Evolutionary conservation across 352 stramenopile species (phyloP).

Genomic region (Globisporangium orthogonon): DNA sequence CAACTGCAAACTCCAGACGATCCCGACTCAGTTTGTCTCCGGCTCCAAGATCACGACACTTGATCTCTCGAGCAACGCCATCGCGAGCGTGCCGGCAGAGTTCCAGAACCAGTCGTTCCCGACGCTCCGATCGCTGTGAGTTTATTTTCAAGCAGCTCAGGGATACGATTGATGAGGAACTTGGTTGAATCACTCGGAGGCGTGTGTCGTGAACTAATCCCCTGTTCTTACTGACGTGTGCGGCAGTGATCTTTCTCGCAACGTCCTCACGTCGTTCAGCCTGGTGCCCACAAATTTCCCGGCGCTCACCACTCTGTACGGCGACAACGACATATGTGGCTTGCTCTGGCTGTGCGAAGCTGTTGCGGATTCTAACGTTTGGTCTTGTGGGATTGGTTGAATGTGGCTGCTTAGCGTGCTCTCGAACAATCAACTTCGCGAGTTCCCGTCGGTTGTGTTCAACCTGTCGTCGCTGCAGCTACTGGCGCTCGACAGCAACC

Average conservation of each 20-base stretch:
- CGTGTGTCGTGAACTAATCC: neutral
- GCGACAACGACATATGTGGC: neutral
- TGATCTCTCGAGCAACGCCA: conserved; percentile 36
- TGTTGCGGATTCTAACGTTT: neutral
- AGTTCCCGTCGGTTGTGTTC: conserved; percentile 50
- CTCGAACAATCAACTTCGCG: conserved; percentile 36
- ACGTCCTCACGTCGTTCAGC: conserved; percentile 29
- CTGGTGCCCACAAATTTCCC: conserved; percentile 33
- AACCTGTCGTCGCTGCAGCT: conserved; percentile 39
- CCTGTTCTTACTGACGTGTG: neutral
- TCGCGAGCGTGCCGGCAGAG: conserved; percentile 20
- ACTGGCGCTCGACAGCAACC: conserved; percentile 40
- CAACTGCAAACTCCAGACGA: conserved; percentile 60
- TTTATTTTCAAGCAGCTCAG: conserved; percentile 1
- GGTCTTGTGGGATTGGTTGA: neutral
- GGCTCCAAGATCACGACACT: conserved; percentile 24
- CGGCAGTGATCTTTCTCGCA: conserved; percentile 36
- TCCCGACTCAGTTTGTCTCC: conserved; percentile 41
- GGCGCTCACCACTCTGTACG: conserved; percentile 34
- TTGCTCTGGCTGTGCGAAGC: neutral
- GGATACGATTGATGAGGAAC: neutral
- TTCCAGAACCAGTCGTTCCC: conserved; percentile 37
- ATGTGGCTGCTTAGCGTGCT: conserved; percentile 22
- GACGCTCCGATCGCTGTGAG: conserved; percentile 53
- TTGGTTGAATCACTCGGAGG: neutral